Base-by-base conservation (phyloP, 2,329 filamentous ascomycete species). In the Rhinocladiella similis region DNA sequence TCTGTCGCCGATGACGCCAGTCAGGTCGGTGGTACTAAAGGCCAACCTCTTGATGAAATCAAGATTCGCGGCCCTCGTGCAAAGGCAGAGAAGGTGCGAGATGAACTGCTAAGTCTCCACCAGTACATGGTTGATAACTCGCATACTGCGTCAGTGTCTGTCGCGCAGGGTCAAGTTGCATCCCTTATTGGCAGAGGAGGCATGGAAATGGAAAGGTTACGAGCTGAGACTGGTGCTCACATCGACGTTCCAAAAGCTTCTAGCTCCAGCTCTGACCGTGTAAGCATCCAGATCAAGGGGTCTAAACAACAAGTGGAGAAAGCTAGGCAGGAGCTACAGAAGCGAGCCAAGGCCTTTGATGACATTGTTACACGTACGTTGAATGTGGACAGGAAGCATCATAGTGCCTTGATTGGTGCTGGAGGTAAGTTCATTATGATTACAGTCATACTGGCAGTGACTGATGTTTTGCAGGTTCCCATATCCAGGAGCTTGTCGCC, bases 351-450 rank as follows among this genome's bases (percentile, higher is more conserved):
- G 59, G 81, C 91, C 18, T 97, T 97, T 65, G 91, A 97, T 67
- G 87, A 94, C 63, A 96, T 90, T n/a, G 81, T 97, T 49, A 84
- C 87, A 14, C 86, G 88, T 76, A 91, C 86, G 12, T 79, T 99
- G 47, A 89, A 95, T 33, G 86, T 99, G n/a, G 92, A 97, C 65
- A 90, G 91, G 78, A 96, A 95, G 78, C 86, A 94, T 73, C 94
- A 99, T 77, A 87, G 88, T 74, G 84, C 87, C 52, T 80, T 99
- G 62, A 99, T 99, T 73, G 94, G 94, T 60, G 80, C 86, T 63
- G 89, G 89, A 70, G 94, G 91, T 92, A 82, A 77, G 89, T 42
- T 46, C 13, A 20, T 19, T 33, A 16, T 41, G 35, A 27, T 9
- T 7, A 35, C 33, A 41, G 42, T 46, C 20, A 5, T 22, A 25